Conservation (phyloP, 805 yeast genomes). For the Wickerhamiella kazuoi region DNA sequence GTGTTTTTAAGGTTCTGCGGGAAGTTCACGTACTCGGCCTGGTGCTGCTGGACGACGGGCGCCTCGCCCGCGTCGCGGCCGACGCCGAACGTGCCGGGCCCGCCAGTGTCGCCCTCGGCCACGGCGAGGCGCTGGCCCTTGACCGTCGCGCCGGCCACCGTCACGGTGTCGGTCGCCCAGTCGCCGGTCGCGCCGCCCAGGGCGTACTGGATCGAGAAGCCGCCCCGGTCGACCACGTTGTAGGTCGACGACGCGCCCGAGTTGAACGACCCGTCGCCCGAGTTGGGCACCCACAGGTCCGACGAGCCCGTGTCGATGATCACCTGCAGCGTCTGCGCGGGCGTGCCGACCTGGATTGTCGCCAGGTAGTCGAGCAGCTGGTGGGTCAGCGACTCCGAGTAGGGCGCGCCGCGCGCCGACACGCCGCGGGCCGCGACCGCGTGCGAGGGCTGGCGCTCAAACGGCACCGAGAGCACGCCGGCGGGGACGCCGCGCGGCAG, state of each 20-base stretch:
- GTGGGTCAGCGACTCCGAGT: too few relatives aligned
- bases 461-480: too few relatives aligned
- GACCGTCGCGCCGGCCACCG: conserved; percentile 31
- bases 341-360: conserved; percentile 34
- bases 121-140: conserved; percentile 51
- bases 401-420: too few relatives aligned
- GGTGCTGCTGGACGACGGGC: too few relatives aligned
- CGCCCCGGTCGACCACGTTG: conserved; percentile 3
- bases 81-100: conserved; percentile 25
- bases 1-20: conserved; percentile 17
- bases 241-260: conserved; percentile 13
- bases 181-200: conserved; percentile 26
- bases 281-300: conserved; percentile 46
- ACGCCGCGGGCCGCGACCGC: too few relatives aligned
- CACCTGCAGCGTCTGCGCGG: conserved; percentile 36
- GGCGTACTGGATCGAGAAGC: conserved; percentile 6
- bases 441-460: too few relatives aligned
- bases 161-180: conserved; percentile 45
- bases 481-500: too few relatives aligned
- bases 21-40: conserved; percentile 13
- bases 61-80: conserved; percentile 13
- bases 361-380: conserved; percentile 21
- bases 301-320: conserved; percentile 61
- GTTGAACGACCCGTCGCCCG: conserved; percentile 12
- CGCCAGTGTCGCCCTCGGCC: conserved; percentile 31